Evolutionary conservation across 2,329 filamentous ascomycete genomes (phyloP).

Genomic region (Botryosphaeria dothidea): DNA sequence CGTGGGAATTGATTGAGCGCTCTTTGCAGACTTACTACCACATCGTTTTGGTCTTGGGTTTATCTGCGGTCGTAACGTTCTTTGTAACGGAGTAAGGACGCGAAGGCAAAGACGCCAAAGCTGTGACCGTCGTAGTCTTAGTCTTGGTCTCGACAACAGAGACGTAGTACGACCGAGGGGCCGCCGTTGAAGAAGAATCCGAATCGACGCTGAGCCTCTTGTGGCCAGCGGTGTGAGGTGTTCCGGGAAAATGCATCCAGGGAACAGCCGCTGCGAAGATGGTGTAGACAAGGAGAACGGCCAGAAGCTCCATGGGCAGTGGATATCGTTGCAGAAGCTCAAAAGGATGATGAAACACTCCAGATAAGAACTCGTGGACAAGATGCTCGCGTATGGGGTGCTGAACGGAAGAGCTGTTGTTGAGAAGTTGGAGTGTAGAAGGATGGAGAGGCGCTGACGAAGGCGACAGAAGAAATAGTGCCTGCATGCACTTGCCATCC

Average conservation of each 20-base stretch:
- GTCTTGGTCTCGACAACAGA: no score
- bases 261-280: neutral
- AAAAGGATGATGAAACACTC: neutral
- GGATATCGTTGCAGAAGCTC: neutral
- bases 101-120: no score
- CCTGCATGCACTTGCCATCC: neutral
- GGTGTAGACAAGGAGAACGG: neutral
- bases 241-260: neutral
- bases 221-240: neutral
- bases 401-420: no score
- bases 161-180: no score
- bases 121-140: no score
- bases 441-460: neutral
- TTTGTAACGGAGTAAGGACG: no score
- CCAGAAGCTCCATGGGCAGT: neutral
- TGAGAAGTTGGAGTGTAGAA: neutral
- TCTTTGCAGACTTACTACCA: no score
- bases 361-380: neutral
- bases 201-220: neutral
- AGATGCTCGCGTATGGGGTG: neutral
- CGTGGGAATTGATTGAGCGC: no score
- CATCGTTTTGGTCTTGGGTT: no score
- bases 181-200: no score
- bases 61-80: no score
- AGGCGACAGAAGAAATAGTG: neutral